Base-by-base conservation (phyloP, 352 stramenopile genomes). In the Phytopythium sindhum region DNA sequence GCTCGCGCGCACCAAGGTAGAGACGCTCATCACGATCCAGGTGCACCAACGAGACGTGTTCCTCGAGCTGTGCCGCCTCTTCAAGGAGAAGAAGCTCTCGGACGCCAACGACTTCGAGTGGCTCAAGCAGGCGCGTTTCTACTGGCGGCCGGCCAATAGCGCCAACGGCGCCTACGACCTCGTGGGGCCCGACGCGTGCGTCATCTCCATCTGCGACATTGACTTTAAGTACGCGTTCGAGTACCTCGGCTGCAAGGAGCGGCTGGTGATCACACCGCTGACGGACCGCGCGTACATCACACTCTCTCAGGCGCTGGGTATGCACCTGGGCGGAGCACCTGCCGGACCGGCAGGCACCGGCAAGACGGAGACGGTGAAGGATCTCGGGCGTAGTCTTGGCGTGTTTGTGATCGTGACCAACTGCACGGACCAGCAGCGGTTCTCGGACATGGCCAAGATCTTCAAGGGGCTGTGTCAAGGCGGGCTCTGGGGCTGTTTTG, bases 201-300 rank as follows among this genome's bases (percentile, higher is more conserved):
- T 99, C 21, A 98, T 99, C 59, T 97, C 90, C 33, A 99, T 99
- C 66, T 99, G 96, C 0, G 96, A 99, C 66, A 96, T 98, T 2
- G 97, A 99, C 53, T 99, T 99, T 67, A 98, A 99, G 71, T 99
- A 99, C 67, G 93, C 98, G 71, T 99, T 97, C 68, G 97, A 99
- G 74, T 99, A 99, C 74, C 73, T 99, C 17, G 97, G 97, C 15
- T 96, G 91, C 0, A 99, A 99, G 70, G 97, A 99, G 73, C 91
- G 96, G 26, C 80, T 99, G 14, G 97, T 99, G 63, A 94, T 99
- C 19, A 99, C 97, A 42, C 97, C 97, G 17, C 77, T 99, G 3
- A 99, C 97, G 1, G 97, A 99, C 86, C 79, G 93, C 48, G 98
- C 95, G 68, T 99, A 99, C 74, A 99, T 99, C 63, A 99, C 97